A percentile compares a stretch with the other conserved stretches of the same genome.
Evolutionary conservation across 768 basidiomycete species (phyloP).

Genomic region (Mrakia frigida): DNA sequence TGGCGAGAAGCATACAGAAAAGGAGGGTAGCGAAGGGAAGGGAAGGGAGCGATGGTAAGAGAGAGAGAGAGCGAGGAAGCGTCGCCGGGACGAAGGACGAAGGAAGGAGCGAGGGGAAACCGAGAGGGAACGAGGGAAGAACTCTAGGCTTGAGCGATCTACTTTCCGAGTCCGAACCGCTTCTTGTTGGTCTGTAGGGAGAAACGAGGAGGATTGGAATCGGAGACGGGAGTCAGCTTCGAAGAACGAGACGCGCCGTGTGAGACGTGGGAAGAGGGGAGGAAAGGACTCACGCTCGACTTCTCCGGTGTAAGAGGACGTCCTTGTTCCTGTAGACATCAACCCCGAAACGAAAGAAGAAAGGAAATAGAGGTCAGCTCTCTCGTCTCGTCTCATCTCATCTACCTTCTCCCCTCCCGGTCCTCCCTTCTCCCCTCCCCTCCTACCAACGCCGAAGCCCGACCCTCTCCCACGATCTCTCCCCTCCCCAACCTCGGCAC

Average conservation of each 20-base stretch:
- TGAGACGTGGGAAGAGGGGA: background rate
- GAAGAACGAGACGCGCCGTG: background rate
- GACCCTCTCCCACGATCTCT: too few relatives aligned
- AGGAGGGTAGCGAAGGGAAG: too few relatives aligned
- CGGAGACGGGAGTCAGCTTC: background rate
- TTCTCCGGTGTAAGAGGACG: constrained; percentile 26
- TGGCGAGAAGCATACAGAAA: too few relatives aligned
- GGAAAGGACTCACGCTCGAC: constrained; percentile 21
- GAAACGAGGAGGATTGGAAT: background rate
- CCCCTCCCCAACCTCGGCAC: too few relatives aligned
- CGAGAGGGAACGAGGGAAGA: background rate
- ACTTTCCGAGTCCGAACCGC: constrained; percentile 45
- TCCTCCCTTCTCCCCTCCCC: background rate
- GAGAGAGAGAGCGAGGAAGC: too few relatives aligned
- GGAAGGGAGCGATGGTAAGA: too few relatives aligned
- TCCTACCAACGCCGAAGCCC: too few relatives aligned
- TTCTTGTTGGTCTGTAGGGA: constrained; percentile 41
- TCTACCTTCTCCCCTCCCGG: too few relatives aligned
- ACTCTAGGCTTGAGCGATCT: background rate
- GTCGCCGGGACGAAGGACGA: background rate
- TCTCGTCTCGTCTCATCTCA: background rate
- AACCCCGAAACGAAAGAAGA: background rate
- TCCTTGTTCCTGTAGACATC: background rate
- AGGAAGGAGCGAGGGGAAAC: background rate
- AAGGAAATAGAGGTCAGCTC: background rate